phyloP scores from a whole-genome alignment of 2,329 filamentous ascomycete genomes.

The Thielaviopsis populi region DNA sequence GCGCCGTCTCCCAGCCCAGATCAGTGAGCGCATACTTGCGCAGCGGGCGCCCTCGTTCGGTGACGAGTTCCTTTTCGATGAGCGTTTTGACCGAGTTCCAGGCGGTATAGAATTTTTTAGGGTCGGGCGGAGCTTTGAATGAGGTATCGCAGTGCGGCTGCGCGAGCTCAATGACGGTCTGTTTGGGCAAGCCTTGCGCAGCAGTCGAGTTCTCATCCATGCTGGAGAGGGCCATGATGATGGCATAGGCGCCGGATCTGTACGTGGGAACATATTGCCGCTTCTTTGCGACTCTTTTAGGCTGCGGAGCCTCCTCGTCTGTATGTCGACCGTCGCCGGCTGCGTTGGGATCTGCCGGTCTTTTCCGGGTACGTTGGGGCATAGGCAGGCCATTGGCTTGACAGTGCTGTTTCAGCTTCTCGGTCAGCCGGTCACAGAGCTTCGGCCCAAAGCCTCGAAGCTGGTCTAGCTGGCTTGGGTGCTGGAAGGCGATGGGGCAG shows the following conservation, averaged over 20 bases:
- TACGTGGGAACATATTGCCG: slow-evolving; percentile 58
- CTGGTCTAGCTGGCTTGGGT: slow-evolving; percentile 57
- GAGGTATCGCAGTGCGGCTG: slow-evolving; percentile 60
- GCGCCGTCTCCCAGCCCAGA: slow-evolving; percentile 62
- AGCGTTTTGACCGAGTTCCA: slow-evolving; percentile 75
- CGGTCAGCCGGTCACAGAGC: slow-evolving; percentile 53
- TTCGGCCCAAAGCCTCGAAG: slow-evolving; percentile 62
- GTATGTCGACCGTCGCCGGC: not conserved
- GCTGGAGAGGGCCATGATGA: slow-evolving; percentile 51
- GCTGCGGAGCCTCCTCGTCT: slow-evolving; percentile 25
- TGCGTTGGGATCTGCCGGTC: slow-evolving; percentile 19
- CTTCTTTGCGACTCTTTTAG: slow-evolving; percentile 43
- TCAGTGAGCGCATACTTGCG: slow-evolving; percentile 58
- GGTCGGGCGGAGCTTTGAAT: slow-evolving; percentile 51
- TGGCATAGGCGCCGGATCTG: slow-evolving; percentile 59
- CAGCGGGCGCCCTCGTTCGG: slow-evolving; percentile 51
- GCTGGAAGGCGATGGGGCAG: slow-evolving; percentile 54
- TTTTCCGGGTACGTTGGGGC: slow-evolving; percentile 30
- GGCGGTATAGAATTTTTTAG: slow-evolving; percentile 59
- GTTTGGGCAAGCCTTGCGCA: slow-evolving; percentile 47
- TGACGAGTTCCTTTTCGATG: slow-evolving; percentile 56
- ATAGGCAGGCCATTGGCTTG: slow-evolving; percentile 51
- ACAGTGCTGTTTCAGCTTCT: slow-evolving; percentile 45
- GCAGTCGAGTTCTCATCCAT: slow-evolving; percentile 36
- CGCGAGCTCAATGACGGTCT: slow-evolving; percentile 51